A percentile compares a stretch with the other conserved stretches of the same genome.
Conservation (phyloP, 164 flowering plant species). For the Pachysandra terminalis region DNA sequence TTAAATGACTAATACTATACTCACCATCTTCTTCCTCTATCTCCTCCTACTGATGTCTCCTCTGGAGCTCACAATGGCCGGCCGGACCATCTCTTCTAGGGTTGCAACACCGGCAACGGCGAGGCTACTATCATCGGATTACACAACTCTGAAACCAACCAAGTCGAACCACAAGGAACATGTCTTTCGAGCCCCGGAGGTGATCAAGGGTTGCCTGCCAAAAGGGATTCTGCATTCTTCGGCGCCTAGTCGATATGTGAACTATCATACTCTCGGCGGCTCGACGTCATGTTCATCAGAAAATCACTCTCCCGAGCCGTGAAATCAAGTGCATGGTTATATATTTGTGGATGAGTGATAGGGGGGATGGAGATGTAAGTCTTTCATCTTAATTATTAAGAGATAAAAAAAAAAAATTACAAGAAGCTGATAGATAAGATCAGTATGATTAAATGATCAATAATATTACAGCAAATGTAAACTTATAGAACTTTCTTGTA, state of each 20-base stretch:
- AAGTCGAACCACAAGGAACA: constrained; percentile 13
- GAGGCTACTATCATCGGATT: constrained; percentile 6
- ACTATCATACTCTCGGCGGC: constrained; percentile 40
- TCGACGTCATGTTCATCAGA: constrained; percentile 21
- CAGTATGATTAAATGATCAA: too few species aligned
- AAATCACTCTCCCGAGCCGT: constrained; percentile 9
- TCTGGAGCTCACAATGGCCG: constrained; percentile 14
- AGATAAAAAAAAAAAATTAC: too few species aligned
- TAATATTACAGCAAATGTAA: too few species aligned
- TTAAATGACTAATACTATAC: constrained; percentile 21
- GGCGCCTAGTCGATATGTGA: constrained; percentile 69
- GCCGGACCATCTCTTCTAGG: constrained; percentile 14
- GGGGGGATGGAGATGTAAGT: too few species aligned
- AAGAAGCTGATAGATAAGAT: too few species aligned
- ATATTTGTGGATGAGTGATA: too few species aligned
- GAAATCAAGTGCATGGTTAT: too few species aligned
- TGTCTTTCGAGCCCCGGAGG: constrained; percentile 26
- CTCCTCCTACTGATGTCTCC: constrained; percentile 22
- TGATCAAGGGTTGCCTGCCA: constrained; percentile 57
- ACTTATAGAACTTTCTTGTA: too few species aligned
- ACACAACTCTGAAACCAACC: constrained; percentile 22
- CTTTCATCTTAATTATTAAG: too few species aligned
- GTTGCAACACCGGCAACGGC: too few species aligned
- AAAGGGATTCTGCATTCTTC: constrained; percentile 62
- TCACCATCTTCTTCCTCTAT: constrained; percentile 9